Evolutionary conservation across 305 asterid species (phyloP), one percentile per base, ranked within the genome.

Genomic region (Plantago coronopus): DNA sequence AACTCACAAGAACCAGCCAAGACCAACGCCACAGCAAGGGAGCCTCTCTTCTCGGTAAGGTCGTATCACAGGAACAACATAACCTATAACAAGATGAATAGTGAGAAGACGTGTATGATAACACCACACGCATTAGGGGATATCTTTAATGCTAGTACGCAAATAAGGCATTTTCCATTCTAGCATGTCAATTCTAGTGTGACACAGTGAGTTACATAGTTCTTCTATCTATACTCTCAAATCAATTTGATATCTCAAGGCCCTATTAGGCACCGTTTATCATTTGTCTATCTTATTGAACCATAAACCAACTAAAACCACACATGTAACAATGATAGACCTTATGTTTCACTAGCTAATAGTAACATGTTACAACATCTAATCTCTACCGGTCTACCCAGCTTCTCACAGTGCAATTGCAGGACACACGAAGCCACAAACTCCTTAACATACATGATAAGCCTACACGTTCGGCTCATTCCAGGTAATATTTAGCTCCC

Each of bases 1-100:
- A 66, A 85, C 97, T 79, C 78, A 90, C 96, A 90, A 77, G 67
- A 76, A 72, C 97, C 97, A 90, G 43, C 97, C 97, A 63, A 83
- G 73, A 59, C 97, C 97, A 72, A 87, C 69, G 49, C 96, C 96
- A 74, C 96, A 87, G 69, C 95, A 90, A 58, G 97, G 96, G 69
- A 90, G 95, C 55, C 88, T 73, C 21, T 71, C 79, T 78, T 81
- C 83, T 50, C 86, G 69, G 51, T 48, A 58, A 55, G 71, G 82
- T 46, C 85, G 74, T 48, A 77, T 81, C 62, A 77, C 83, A 54
- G 65, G 64, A 75, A 85, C 78, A 72, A 80, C 81, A 81, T 87
- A 81, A 73, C 90, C 97, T 89, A 69, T 16, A 66, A 45, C 29
- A 68, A 13, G 47, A 64, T 54, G 50, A 65, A 60, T 51, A 46